Conservation (phyloP, 495 filamentous ascomycete genomes). For the Hapsidospora chrysogenum region DNA sequence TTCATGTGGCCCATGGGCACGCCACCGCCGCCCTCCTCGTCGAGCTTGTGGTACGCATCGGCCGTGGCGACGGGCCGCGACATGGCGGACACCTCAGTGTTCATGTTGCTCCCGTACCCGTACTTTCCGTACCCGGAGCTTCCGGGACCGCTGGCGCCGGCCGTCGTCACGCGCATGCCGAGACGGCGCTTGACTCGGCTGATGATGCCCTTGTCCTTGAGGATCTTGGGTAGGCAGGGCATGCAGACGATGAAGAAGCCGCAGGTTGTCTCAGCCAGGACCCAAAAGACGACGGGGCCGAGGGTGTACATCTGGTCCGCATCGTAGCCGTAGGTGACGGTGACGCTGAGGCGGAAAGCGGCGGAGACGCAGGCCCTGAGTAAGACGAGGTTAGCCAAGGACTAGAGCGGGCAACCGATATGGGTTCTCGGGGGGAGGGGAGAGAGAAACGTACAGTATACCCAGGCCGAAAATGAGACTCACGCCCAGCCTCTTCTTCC, state of each 20-base stretch:
- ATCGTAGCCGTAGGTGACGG: conserved; percentile 9
- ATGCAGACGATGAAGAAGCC: conserved; percentile 15
- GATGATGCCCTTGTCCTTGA: conserved; percentile 6
- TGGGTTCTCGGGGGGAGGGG: not conserved
- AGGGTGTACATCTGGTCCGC: conserved; percentile 10
- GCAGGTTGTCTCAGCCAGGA: conserved; percentile 14
- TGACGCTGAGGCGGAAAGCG: conserved; percentile 12
- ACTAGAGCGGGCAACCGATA: not conserved
- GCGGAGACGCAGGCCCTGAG: conserved; percentile 15
- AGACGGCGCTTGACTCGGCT: conserved; percentile 5
- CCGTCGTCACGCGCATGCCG: conserved; percentile 1
- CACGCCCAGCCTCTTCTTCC: conserved; percentile 14
- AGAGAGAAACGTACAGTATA: conserved; percentile 14
- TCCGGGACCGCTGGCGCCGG: conserved; percentile 1
- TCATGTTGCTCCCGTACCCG: not conserved
- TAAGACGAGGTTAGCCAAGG: not conserved
- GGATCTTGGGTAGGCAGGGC: conserved; percentile 11
- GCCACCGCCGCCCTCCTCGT: conserved; percentile 7
- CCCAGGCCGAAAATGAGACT: conserved; percentile 21
- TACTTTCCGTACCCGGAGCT: no score
- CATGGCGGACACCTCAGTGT: conserved; percentile 4
- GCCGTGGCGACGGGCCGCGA: no score
- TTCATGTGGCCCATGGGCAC: no score
- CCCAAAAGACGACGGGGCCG: conserved; percentile 12
- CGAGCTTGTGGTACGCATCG: conserved; percentile 10